Percentiles rank a stretch among this genome's conserved stretches.
Conservation (phyloP, 2,329 filamentous ascomycete genomes). For the Pyrenophora teres region DNA sequence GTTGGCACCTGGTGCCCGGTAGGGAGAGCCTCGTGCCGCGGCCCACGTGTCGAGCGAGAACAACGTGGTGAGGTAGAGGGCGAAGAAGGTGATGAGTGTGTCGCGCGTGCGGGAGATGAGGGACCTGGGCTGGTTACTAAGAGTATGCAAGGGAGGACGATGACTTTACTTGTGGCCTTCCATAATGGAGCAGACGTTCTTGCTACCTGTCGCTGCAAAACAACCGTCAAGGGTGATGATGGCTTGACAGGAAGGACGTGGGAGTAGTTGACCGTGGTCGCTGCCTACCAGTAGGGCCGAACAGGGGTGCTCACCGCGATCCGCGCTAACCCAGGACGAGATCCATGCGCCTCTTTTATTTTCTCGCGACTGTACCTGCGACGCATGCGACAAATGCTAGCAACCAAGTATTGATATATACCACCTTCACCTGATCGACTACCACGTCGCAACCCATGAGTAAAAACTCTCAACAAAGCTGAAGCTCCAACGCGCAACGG, state of each 20-base stretch:
- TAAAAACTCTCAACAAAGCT: background rate
- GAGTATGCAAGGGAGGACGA: background rate
- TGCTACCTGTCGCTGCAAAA: background rate
- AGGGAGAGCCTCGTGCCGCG: conserved; percentile 41
- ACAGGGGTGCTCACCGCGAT: conserved; percentile 11
- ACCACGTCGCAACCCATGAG: background rate
- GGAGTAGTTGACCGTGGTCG: background rate
- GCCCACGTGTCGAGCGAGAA: conserved; percentile 46
- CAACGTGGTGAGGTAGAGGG: conserved; percentile 48
- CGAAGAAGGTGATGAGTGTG: conserved; percentile 41
- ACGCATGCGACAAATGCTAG: background rate
- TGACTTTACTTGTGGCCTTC: conserved; percentile 5
- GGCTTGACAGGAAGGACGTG: background rate
- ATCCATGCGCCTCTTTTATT: conserved; percentile 2
- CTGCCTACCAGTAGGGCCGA: background rate
- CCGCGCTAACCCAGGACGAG: conserved; percentile 26
- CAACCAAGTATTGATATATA: background rate
- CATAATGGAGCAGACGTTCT: conserved; percentile 4
- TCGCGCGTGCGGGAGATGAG: conserved; percentile 14
- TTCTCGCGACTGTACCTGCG: background rate
- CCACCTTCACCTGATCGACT: background rate
- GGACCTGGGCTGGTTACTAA: conserved; percentile 3
- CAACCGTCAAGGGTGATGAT: background rate
- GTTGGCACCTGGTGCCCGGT: conserved; percentile 30
- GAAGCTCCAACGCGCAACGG: background rate